Evolutionary conservation across 495 filamentous ascomycete species (phyloP).

Genomic region (Aspergillus avenaceus): DNA sequence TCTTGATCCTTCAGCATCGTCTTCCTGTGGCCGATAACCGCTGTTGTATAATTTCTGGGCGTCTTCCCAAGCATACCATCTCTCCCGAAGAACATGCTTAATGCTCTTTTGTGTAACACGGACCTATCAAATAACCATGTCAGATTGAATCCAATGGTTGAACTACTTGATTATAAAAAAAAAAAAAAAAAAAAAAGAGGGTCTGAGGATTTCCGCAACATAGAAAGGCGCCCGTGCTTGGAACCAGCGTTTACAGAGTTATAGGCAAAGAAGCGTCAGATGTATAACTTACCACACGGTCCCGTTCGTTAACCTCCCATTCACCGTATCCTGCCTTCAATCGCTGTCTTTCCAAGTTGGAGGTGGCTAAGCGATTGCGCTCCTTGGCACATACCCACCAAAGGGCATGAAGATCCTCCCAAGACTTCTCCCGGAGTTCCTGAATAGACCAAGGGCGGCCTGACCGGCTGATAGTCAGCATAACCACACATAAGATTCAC

Average conservation of each 20-base stretch:
- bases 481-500: neutral
- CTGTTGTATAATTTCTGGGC: conserved; percentile 65
- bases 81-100: conserved; percentile 79
- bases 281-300: conserved; percentile 56
- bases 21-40: conserved; percentile 41
- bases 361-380: conserved; percentile 83
- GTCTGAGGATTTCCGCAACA: neutral
- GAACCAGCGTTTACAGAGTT: too few species aligned
- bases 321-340: conserved; percentile 65
- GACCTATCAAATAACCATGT: conserved; percentile 47
- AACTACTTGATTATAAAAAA: too few species aligned
- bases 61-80: conserved; percentile 87
- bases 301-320: conserved; percentile 54
- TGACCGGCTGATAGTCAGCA: conserved; percentile 25
- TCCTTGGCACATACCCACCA: conserved; percentile 97
- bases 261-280: too few species aligned
- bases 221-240: too few species aligned
- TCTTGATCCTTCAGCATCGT: conserved; percentile 11
- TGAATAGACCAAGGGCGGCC: conserved; percentile 81
- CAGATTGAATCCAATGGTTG: too few species aligned
- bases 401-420: conserved; percentile 86
- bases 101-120: conserved; percentile 69
- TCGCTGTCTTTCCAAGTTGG: conserved; percentile 58
- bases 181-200: neutral
- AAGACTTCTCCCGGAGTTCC: conserved; percentile 83